A percentile compares a stretch with the other conserved stretches of the same genome.
phyloP scores from a whole-genome alignment of 2,329 filamentous ascomycete species.

The Chrysosporium keratinophilum region DNA sequence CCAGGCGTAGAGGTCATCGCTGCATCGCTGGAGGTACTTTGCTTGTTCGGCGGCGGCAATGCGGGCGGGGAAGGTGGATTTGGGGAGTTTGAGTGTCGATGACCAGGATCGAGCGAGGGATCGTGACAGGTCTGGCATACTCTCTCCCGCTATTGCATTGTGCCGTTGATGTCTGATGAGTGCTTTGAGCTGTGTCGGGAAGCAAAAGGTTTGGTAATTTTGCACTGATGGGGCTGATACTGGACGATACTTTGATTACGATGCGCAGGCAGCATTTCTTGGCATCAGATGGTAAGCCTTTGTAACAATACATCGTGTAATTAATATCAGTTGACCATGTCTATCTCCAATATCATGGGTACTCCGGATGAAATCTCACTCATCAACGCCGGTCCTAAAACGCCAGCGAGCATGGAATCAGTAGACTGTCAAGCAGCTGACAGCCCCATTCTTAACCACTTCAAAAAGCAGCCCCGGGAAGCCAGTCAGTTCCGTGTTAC shows the following conservation, averaged over 20 bases:
- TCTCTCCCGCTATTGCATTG: constrained; percentile 14
- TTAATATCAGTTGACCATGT: no score
- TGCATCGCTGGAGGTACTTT: constrained; percentile 61
- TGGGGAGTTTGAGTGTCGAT: constrained; percentile 63
- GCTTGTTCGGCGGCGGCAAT: constrained; percentile 38
- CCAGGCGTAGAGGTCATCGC: constrained; percentile 84
- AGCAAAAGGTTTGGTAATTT: constrained; percentile 1
- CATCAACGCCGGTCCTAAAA: not conserved
- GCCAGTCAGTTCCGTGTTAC: constrained; percentile 77
- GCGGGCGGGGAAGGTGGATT: constrained; percentile 55
- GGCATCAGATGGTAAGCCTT: no score
- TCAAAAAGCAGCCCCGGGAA: constrained; percentile 94
- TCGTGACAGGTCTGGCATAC: constrained; percentile 17
- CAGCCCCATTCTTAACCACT: constrained; percentile 81
- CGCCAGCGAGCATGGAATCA: constrained; percentile 37
- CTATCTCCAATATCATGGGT: not conserved
- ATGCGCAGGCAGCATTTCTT: no score
- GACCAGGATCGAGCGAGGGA: constrained; percentile 43
- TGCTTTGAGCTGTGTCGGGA: not conserved
- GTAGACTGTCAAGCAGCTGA: constrained; percentile 84
- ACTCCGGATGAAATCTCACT: not conserved
- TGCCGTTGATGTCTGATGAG: not conserved
- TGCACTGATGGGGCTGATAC: not conserved
- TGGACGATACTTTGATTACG: not conserved
- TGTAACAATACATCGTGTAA: not conserved